Evolutionary conservation across 345 rosid genomes (phyloP), one percentile per base, ranked within the genome.

Genomic region (Raphanus sativus): DNA sequence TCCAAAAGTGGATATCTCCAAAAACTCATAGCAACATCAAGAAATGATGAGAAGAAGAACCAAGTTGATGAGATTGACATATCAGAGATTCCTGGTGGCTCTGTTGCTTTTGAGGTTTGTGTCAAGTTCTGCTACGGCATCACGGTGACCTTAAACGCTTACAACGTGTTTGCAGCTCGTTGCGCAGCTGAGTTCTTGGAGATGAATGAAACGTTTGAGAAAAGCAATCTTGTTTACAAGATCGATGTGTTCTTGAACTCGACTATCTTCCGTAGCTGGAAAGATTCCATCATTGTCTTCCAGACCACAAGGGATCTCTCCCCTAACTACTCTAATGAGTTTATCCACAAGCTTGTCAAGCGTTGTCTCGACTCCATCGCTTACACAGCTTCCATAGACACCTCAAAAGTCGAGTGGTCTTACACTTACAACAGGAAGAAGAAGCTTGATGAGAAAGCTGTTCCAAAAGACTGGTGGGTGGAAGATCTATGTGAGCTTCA

Each of bases 381-480:
- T 75, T 79, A 82, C 15, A 84, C 69, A 75, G 89, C 85, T 55
- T 84, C 86, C 16, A 77, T 83, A 2, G 84, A 84, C 8, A 76
- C 86, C 21, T 74, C 76, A 6, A 86, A 74, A 75, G 86, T 86
- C 33, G 78, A 81, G 10, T 86, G 89, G 86, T 84, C 89, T 15
- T 86, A 84, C 69, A 83, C 81, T 65, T 84, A 75, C 68, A 75
- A 86, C 63, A 84, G 81, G 71, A 83, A 81, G 85, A 83, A 80
- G 70, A 84, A 83, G 62, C 81, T 78, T 34, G 83, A 86, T 21
- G 54, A 38, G 21, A 82, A 82, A 38, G 61, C 28, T 0, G 87
- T 84, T 75, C 87, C 89, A 59, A 83, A 67, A 74, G 87, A 86
- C 64, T 84, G 89, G 89, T 86, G 87, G 87, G 86, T 86, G 4